These are phyloP conservation scores for Aspergillus transmontanensis DNA, from an alignment of 2,329 filamentous ascomycete species.

Conservation along the genomic window DNA sequence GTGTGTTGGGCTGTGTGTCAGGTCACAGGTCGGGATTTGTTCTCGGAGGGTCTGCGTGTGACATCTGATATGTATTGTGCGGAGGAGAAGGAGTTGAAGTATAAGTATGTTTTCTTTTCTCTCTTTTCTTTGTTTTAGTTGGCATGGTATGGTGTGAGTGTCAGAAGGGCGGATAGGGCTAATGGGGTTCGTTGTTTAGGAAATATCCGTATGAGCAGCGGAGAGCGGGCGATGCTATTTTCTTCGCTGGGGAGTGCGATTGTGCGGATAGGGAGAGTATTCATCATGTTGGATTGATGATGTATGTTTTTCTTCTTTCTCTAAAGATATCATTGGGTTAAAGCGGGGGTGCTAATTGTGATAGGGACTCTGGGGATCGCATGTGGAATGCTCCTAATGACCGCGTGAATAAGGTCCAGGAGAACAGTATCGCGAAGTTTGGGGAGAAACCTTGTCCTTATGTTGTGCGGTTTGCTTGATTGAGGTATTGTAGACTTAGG, in stretches of 20 bases:
- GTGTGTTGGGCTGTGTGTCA: slow-evolving; percentile 32
- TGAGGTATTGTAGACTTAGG: not conserved
- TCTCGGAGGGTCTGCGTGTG: not conserved
- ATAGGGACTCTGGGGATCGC: slow-evolving; percentile 26
- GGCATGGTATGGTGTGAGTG: not conserved
- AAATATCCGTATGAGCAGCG: not conserved
- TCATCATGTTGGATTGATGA: slow-evolving; percentile 18
- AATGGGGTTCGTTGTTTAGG: not conserved
- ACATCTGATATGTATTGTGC: not conserved
- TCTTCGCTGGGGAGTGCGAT: not conserved
- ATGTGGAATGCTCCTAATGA: slow-evolving; percentile 33
- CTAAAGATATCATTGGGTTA: too few species aligned
- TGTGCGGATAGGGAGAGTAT: not conserved
- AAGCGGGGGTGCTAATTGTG: not conserved
- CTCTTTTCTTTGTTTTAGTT: not conserved
- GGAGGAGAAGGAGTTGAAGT: not conserved
- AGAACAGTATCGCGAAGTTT: slow-evolving; percentile 24
- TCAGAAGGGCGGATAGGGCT: not conserved
- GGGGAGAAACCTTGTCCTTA: slow-evolving; percentile 26
- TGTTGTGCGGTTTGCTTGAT: slow-evolving; percentile 23
- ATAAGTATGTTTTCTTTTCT: not conserved
- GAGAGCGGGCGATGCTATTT: not conserved
- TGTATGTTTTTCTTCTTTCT: slow-evolving; percentile 6
- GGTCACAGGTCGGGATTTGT: slow-evolving; percentile 14
- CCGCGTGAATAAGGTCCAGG: slow-evolving; percentile 26